Evolutionary conservation across 371 early-diverging fungal species (phyloP), one percentile per base, ranked within the genome.

Genomic region (Syncephalastrum racemosum): DNA sequence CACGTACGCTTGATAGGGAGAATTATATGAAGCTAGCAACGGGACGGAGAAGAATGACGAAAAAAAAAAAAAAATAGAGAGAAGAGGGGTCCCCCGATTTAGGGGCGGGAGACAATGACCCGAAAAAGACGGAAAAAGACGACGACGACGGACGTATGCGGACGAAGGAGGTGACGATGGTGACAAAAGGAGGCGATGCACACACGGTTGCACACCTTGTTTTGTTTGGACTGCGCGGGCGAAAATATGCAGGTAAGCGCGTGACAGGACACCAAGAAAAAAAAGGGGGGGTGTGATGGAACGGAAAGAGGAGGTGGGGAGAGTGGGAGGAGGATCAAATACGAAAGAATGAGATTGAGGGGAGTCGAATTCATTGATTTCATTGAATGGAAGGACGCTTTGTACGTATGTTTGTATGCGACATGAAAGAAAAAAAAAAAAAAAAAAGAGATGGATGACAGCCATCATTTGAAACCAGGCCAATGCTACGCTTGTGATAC

Each of bases 161-260:
- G 36, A 31, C 36, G 36, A 31, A 31, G 36, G 36, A 31, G 36
- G 36, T 31, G 36, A 31, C 36, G 36, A 31, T 31, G 36, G 36
- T 31, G 40, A 53, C 43, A 20, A 40, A 59, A 59, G 59, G 59
- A 59, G 59, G 59, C 31, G 49, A 45, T 53, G 41, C 53, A 48
- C 59, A 59, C 59, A 59, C 53, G 59, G 59, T 59, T 51, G 46
- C 45, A 58, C 59, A 47, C 24, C 59, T 47, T 44, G 46, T 36
- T 58, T 58, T 50, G 20, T 45, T 58, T 50, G 16, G 48, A 31
- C 59, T 59, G 59, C 50, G 59, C 59, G 59, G 59, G 59, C 53
- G 59, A 59, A 54, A 59, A 46, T 59, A 59, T 59, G 59, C 59
- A 59, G 59, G 59, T 53, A 59, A 46, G 58, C 59, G 59, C 53